Evolutionary conservation across 108 stramenopile species (phyloP).

Genomic region (Nitzschia sp.): DNA sequence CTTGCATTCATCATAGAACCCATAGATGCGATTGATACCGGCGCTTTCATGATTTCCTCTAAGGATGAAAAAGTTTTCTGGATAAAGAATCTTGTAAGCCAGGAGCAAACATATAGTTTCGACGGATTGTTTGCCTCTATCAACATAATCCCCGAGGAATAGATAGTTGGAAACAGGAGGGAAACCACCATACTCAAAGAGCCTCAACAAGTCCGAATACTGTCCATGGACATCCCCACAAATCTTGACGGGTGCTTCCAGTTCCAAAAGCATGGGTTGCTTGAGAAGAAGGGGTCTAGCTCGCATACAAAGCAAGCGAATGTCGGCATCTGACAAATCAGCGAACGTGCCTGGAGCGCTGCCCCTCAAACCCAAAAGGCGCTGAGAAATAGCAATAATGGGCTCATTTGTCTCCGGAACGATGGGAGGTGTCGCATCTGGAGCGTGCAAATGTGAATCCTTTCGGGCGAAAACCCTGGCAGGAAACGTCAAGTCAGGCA

Average conservation of each 20-base stretch:
- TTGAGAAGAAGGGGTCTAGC: slow-evolving; percentile 82
- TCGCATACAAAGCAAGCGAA: slow-evolving; percentile 67
- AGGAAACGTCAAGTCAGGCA: background rate
- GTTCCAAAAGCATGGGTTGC: slow-evolving; percentile 98
- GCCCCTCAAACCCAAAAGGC: slow-evolving; percentile 74
- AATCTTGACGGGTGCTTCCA: slow-evolving; percentile 97
- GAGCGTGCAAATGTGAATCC: slow-evolving; percentile 41
- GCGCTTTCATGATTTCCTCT: slow-evolving; percentile 99
- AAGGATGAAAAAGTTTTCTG: slow-evolving; percentile 99
- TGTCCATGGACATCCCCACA: slow-evolving; percentile 96
- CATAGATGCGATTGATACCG: slow-evolving; percentile 98
- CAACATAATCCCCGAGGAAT: slow-evolving; percentile 98
- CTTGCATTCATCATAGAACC: slow-evolving; percentile 99
- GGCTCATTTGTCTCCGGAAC: slow-evolving; percentile 43
- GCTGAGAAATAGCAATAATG: slow-evolving; percentile 62
- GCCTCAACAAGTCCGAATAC: slow-evolving; percentile 94
- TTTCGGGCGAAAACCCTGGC: background rate
- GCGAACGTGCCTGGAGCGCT: slow-evolving; percentile 73
- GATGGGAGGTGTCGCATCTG: slow-evolving; percentile 45
- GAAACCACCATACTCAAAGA: slow-evolving; percentile 98
- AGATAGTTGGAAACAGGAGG: slow-evolving; percentile 96
- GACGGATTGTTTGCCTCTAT: slow-evolving; percentile 95
- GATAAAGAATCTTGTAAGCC: slow-evolving; percentile 98
- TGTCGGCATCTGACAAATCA: slow-evolving; percentile 73
- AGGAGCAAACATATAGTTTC: slow-evolving; percentile 97